phyloP scores from a whole-genome alignment of 805 yeast genomes.

The Monosporozyma siamensis region DNA sequence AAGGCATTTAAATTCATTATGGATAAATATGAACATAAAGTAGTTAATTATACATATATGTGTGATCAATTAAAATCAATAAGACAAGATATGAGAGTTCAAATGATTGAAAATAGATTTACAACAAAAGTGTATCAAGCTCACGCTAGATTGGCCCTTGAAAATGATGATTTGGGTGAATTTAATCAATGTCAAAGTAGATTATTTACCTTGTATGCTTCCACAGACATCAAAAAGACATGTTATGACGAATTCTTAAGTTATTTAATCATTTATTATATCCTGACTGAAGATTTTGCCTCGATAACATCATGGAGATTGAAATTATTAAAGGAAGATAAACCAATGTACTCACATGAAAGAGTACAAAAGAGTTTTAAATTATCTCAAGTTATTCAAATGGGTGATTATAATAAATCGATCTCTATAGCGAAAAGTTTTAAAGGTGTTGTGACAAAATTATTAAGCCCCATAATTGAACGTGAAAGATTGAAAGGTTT shows the following conservation, averaged over 20 bases:
- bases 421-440: constrained; percentile 37
- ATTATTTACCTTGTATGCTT: constrained; percentile 51
- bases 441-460: constrained; percentile 35
- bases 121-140: constrained; percentile 73
- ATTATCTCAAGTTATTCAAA: constrained; percentile 26
- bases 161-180: constrained; percentile 80
- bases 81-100: constrained; percentile 90
- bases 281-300: constrained; percentile 56
- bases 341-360: constrained; percentile 12
- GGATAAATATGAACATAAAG: constrained; percentile 40
- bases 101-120: constrained; percentile 69
- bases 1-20: constrained; percentile 48
- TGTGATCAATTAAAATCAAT: constrained; percentile 88
- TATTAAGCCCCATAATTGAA: constrained; percentile 45
- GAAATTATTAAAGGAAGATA: constrained; percentile 13
- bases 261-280: constrained; percentile 63
- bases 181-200: constrained; percentile 92
- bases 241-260: constrained; percentile 55
- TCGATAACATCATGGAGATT: constrained; percentile 20
- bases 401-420: constrained; percentile 45
- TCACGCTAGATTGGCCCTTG: constrained; percentile 81
- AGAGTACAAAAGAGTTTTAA: constrained; percentile 23
- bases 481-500: constrained; percentile 53
- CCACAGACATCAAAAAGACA: constrained; percentile 27
- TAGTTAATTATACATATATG: constrained; percentile 58